phyloP scores from a whole-genome alignment of 169 alveolate genomes.

The Plasmodium chabaudi region DNA sequence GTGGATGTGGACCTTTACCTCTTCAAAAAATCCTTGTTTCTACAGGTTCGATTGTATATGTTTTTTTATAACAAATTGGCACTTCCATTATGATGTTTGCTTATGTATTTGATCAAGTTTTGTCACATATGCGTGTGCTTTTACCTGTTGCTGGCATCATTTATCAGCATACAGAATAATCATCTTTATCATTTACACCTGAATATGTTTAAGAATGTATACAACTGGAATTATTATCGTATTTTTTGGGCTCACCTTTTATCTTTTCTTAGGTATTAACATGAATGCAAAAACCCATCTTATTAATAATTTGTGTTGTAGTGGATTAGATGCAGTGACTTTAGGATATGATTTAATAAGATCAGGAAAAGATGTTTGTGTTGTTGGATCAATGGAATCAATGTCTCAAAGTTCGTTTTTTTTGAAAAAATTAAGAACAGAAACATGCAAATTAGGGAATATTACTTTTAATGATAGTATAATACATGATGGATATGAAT shows the following conservation, averaged over 20 bases:
- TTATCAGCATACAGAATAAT: too few relatives aligned
- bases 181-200: too few relatives aligned
- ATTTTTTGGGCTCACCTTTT: background rate
- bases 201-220: background rate
- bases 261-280: slow-evolving; percentile 60
- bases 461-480: slow-evolving; percentile 76
- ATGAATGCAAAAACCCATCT: slow-evolving; percentile 70
- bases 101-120: too few relatives aligned
- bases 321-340: slow-evolving; percentile 80
- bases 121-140: too few relatives aligned
- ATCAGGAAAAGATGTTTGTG: slow-evolving; percentile 77
- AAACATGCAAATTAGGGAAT: slow-evolving; percentile 79
- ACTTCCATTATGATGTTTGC: too few relatives aligned
- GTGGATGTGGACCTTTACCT: slow-evolving; percentile 82
- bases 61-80: too few relatives aligned
- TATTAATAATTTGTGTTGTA: slow-evolving; percentile 78
- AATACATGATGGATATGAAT: slow-evolving; percentile 75
- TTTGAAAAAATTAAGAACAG: slow-evolving; percentile 77
- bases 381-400: slow-evolving; percentile 81
- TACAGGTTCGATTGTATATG: slow-evolving; percentile 28
- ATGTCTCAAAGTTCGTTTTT: slow-evolving; percentile 81
- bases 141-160: too few relatives aligned
- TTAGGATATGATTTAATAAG: slow-evolving; percentile 76
- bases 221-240: background rate
- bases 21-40: slow-evolving; percentile 71